Base-by-base conservation (phyloP, 768 basidiomycete species). In the Cyclocybe cylindracea region DNA sequence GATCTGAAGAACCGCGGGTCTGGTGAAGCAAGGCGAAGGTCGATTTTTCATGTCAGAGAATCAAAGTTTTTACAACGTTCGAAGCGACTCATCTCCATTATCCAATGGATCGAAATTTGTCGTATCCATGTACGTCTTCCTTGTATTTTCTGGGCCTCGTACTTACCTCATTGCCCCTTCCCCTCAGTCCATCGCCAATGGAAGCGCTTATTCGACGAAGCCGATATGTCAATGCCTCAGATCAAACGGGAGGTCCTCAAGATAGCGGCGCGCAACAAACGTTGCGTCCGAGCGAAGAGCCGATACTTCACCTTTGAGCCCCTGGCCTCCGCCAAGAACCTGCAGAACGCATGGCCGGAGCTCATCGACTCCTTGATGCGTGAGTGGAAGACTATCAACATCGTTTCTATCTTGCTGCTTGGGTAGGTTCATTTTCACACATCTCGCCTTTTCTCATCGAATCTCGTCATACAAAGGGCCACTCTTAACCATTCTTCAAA, bases 201-300 rank as follows among this genome's bases (percentile, higher is more conserved):
- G n/a, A n/a, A n/a, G n/a, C n/a, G n/a, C n/a, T n/a, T n/a, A n/a
- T n/a, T n/a, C n/a, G n/a, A n/a, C n/a, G n/a, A n/a, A n/a, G n/a
- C n/a, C n/a, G n/a, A n/a, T n/a, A n/a, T n/a, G n/a, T n/a, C n/a
- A n/a, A n/a, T 79, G 57, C 78, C 79, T 5, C 85, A 86, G 56
- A 74, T 89, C 34, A 69, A 75, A 31, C 63, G 68, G 34, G 74
- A 76, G 72, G 67, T 68, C 0, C 69, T 76, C 46, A 59, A 65
- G 5, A 62, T 66, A n/a, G 59, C 61, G 7, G 57, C 53, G 43
- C 57, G 39, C 34, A 37, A 45, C 2, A 46, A 51, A 29, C n/a
- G 18, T 13, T 24, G 35, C 31, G 37, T 7, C 11, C n/a, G 24
- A 14, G 14, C 38, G 7, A 24, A 33, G 24, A 29, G 19, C 41